Conservation (phyloP, 257 asterid genomes). For the Fraxinus anomala region DNA sequence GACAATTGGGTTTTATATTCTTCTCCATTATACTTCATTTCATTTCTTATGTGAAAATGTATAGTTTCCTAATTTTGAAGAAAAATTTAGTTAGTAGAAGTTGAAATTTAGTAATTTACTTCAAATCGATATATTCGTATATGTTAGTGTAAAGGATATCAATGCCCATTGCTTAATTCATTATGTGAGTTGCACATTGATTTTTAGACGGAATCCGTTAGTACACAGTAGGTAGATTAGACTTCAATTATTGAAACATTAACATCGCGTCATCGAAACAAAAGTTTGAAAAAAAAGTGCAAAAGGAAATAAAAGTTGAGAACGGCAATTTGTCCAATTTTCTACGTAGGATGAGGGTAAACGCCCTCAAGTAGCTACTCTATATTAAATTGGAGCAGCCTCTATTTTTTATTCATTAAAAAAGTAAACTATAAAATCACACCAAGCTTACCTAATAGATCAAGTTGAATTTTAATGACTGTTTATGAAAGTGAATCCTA, state of each 20-base stretch:
- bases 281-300: too few relatives aligned
- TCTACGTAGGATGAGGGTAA: background rate
- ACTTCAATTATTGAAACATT: background rate
- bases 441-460: too few relatives aligned
- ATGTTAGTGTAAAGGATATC: too few relatives aligned
- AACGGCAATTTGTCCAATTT: background rate
- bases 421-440: background rate
- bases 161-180: background rate
- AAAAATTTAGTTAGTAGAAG: too few relatives aligned
- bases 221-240: background rate
- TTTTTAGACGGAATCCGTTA: background rate
- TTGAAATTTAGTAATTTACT: too few relatives aligned
- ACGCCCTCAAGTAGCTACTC: background rate
- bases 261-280: too few relatives aligned
- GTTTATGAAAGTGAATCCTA: too few relatives aligned
- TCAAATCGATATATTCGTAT: too few relatives aligned
- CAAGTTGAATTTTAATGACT: too few relatives aligned
- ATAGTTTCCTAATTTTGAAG: too few relatives aligned
- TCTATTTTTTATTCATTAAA: too few relatives aligned
- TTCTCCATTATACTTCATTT: background rate
- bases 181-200: background rate
- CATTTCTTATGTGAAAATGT: too few relatives aligned
- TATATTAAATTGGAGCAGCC: background rate
- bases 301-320: background rate
- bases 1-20: background rate